Base-by-base conservation (phyloP, 225 moss, liverwort and hornwort species). In the Thuidium tamariscinum region DNA sequence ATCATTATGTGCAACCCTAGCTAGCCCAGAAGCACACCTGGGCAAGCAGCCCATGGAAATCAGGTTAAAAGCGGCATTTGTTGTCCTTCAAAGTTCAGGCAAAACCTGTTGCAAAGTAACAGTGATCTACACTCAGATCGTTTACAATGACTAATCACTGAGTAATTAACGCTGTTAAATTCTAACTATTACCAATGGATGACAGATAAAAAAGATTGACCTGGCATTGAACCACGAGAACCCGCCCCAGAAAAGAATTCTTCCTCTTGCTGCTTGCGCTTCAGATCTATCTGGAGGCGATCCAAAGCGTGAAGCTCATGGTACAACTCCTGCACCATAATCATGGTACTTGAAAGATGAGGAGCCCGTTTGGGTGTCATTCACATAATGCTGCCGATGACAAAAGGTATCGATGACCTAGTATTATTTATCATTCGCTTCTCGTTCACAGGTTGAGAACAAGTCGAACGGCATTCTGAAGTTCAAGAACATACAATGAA, bases 281-380 rank as follows among this genome's bases (percentile, higher is more conserved):
- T 94, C 86, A 95, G 87, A 79, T 95, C 95, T 85, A 90, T 88
- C 88, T 91, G 88, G 86, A 93, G 92, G 85, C 95, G 90, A 87
- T 95, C 95, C 83, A 95, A 82, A 36, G 94, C 83, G 84, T 95
- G 94, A 88, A 95, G 90, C 71, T 93, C 93, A 83, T 94, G 95
- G 84, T 94, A 94, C 83, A 95, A 91, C 74, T 95, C 95, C 95
- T 95, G 92, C 87, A 87, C 79, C 82, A 64, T 72, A 69, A 77
- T 46, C 79, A 76, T 77, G 77, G 71, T 79, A 72, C 89, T 86
- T 46, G 39, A 61, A 86, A 56, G 78, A 30, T 73, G 65, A 86
- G 64, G n/a, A 73, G 71, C 56, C n/a, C 56, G 18, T 63, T 77
- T 83, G 48, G 20, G 12, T 77, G 57, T 34, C 37, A 72, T 64